A percentile compares a stretch with the other conserved stretches of the same genome.
phyloP scores from a whole-genome alignment of 139 green algal species.

The Coccomyxa sp. region DNA sequence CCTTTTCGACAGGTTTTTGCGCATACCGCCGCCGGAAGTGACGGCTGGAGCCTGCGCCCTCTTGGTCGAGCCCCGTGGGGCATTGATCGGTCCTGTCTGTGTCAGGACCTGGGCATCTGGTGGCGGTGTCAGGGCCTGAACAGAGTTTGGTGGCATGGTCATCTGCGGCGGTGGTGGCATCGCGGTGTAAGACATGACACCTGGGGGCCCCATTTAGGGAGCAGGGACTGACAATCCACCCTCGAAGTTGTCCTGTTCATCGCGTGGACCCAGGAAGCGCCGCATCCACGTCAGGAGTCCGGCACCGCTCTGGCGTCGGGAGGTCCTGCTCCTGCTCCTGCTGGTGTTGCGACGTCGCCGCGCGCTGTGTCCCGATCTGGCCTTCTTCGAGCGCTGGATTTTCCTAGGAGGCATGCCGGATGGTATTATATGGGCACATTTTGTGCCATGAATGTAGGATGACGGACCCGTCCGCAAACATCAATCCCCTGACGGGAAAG shows the following conservation, averaged over 20 bases:
- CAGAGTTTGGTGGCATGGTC: background rate
- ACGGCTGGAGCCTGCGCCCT: background rate
- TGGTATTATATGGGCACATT: constrained; percentile 1
- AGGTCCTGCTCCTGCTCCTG: background rate
- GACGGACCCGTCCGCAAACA: background rate
- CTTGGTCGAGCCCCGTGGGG: background rate
- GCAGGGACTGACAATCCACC: background rate
- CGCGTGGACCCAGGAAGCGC: background rate
- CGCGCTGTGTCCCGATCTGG: background rate
- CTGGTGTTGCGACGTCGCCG: background rate
- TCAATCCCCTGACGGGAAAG: background rate
- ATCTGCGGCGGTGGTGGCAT: background rate
- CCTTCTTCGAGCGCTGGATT: background rate
- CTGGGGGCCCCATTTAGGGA: background rate
- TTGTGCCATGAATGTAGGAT: constrained; percentile 1
- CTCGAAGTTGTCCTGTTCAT: background rate
- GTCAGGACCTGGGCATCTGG: background rate
- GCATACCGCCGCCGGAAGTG: background rate
- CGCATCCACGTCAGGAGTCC: background rate
- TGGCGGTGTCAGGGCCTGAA: background rate
- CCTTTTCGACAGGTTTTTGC: background rate
- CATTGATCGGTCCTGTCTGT: background rate
- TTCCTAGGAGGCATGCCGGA: background rate
- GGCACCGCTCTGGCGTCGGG: background rate
- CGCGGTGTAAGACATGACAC: background rate